Base-by-base conservation (phyloP, 2,329 filamentous ascomycete genomes). In the Neopestalotiopsis rosae region DNA sequence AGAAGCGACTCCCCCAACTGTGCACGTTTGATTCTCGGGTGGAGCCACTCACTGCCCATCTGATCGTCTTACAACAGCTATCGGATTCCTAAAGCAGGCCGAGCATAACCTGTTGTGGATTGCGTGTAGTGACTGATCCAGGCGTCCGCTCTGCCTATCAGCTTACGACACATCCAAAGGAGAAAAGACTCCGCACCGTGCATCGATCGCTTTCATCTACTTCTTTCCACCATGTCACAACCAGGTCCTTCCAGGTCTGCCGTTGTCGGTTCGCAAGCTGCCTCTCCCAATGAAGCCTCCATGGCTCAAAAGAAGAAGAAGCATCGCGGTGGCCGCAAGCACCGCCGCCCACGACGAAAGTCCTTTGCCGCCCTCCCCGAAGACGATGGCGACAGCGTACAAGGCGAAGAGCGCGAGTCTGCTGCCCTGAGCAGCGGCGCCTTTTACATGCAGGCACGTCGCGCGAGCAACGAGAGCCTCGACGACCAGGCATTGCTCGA, bases 401-500 rank as follows among this genome's bases (percentile, higher is more conserved):
- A 77, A 42, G 71, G 78, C 14, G 72, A 69, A n/a, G 72, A 72
- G 56, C 68, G 69, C 10, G 68, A 72, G 4, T 56, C 71, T 69
- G 74, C 76, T 62, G 74, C 76, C 62, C 68, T 79, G 68, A 78
- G 83, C 69, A 82, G 80, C 61, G 59, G 59, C 13, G 59, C 59
- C 20, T 86, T 89, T 77, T 88, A 88, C 76, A 79, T 86, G 69
- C 80, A 83, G 65, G 77, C 84, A 7, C 81, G 83, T 59, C 94
- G 92, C 77, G 77, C 91, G 71, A 98, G 95, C 82, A 91, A 88
- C 74, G 94, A 93, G 0, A 98, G 95, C 79, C 84, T 98, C 71
- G 95, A 98, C 73, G 98, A 94, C 79, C 92, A 97, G 77, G 91
- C 89, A 7, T 83, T 98, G 73, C 84, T 98, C 20, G 95, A 98